Evolutionary conservation across 2,329 filamentous ascomycete genomes (phyloP).

Genomic region (Aspergillus jensenii): DNA sequence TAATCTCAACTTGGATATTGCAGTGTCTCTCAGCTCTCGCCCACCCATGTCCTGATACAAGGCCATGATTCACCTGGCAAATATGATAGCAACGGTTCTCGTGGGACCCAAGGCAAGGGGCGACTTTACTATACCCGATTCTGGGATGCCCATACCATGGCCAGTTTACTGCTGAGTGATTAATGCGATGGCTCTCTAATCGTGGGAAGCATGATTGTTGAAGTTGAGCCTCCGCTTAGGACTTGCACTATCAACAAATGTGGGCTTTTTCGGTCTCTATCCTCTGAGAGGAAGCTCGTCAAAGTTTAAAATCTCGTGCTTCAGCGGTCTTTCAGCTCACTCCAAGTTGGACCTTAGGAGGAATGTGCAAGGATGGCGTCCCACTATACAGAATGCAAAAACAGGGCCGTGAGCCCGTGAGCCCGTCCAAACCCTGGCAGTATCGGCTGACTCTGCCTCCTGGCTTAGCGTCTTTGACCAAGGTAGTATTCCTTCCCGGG

Average conservation of each 20-base stretch:
- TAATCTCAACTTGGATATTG: constrained; percentile 4
- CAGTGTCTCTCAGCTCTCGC: background rate
- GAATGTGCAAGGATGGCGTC: constrained; percentile 19
- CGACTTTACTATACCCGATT: constrained; percentile 1
- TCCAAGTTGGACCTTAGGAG: constrained; percentile 2
- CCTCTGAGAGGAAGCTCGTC: background rate
- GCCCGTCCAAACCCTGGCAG: constrained; percentile 8
- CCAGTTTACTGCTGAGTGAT: background rate
- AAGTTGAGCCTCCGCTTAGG: background rate
- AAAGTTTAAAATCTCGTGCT: background rate
- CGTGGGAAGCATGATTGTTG: background rate
- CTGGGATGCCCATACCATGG: background rate
- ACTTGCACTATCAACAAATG: background rate
- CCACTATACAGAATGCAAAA: constrained; percentile 20
- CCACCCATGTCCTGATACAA: background rate
- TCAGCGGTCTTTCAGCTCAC: background rate
- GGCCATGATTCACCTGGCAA: background rate
- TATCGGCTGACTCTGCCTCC: constrained; percentile 20
- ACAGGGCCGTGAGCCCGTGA: constrained; percentile 6
- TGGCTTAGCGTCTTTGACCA: constrained; percentile 5
- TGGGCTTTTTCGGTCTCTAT: background rate
- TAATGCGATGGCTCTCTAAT: background rate
- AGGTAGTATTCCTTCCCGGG: constrained; percentile 18
- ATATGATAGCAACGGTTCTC: background rate
- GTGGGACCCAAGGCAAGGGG: constrained; percentile 10